Evolutionary conservation across 768 basidiomycete species (phyloP), one percentile per base, ranked within the genome.

Genomic region (Amanita thiersii): DNA sequence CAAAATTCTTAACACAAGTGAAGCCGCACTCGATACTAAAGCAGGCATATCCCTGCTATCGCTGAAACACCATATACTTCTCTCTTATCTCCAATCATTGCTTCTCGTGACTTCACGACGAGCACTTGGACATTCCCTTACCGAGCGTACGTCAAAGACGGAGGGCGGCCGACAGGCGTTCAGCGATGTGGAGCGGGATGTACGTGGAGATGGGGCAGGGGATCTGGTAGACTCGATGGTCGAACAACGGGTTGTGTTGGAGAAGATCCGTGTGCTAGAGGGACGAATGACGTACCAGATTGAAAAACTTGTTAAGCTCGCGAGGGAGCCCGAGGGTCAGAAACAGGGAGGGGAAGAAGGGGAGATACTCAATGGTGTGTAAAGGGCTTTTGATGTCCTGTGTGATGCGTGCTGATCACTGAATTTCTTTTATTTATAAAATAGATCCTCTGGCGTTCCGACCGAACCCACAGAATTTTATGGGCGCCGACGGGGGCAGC

Each of bases 201-300:
- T 57, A 4, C 75, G 86, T 25, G 88, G 84, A 0, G 52, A 60
- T 4, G 67, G 61, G n/a, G 56, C 72, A 0, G 88, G 88, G 2
- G 88, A 93, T 57, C 53, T 88, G 4, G 80, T 91, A 5, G 84
- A 87, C 51, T 74, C 77, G 1, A 73, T 90, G 67, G 71, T 93
- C 23, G 79, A 94, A 54, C 72, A 74, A 14, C 77, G 91, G 9
- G 66, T 92, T 32, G 77, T 89, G 6, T 73, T 98, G 33, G 96
- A 99, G 56, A 97, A 96, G 64, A 71, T 85, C 36, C 82, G 83
- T 45, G 71, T 77, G 0, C 70, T 99, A 17, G 93, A 98, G 60
- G 69, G 70, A 40, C 81, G 86, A 54, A 85, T 99, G 73, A 78
- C 75, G 36, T 97, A 99, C 59, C 96, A 98, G 58, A 89, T 99